Conservation (phyloP, 1,284 basidiomycete species). For the Ustilago shanxiensis region DNA sequence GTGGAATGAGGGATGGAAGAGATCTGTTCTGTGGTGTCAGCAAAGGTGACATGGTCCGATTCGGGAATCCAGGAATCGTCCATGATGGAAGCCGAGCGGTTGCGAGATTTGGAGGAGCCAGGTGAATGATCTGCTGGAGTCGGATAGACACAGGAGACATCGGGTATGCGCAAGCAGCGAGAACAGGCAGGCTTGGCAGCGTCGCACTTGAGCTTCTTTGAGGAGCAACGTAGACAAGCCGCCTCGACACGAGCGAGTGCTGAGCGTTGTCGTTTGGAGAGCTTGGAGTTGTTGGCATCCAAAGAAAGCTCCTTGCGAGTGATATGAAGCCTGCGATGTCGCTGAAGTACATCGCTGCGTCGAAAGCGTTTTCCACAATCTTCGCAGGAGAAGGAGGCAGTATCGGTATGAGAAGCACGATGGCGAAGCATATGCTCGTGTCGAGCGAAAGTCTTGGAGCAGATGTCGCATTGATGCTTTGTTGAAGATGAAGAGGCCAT, state of each 20-base stretch:
- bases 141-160: conserved; percentile 16
- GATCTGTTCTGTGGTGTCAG: not conserved
- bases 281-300: conserved; percentile 10
- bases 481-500: not conserved
- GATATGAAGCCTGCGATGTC: conserved; percentile 17
- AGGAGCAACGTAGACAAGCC: conserved; percentile 25
- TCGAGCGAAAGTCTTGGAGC: conserved; percentile 23
- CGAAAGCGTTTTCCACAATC: conserved; percentile 25
- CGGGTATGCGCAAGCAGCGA: conserved; percentile 16
- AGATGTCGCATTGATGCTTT: conserved; percentile 22
- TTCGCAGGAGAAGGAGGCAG: conserved; percentile 16
- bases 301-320: conserved; percentile 18
- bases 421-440: conserved; percentile 35
- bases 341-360: conserved; percentile 25
- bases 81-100: conserved; percentile 1
- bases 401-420: conserved; percentile 23
- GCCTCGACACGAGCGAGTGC: conserved; percentile 23
- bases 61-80: conserved; percentile 1
- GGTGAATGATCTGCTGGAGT: not conserved
- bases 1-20: not conserved
- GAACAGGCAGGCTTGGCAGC: conserved; percentile 22
- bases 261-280: conserved; percentile 19
- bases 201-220: conserved; percentile 33
- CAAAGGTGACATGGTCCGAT: not conserved
- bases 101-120: not conserved